Evolutionary conservation across 441 rosid species (phyloP), one percentile per base, ranked within the genome.

Genomic region (Omphalea diandra): DNA sequence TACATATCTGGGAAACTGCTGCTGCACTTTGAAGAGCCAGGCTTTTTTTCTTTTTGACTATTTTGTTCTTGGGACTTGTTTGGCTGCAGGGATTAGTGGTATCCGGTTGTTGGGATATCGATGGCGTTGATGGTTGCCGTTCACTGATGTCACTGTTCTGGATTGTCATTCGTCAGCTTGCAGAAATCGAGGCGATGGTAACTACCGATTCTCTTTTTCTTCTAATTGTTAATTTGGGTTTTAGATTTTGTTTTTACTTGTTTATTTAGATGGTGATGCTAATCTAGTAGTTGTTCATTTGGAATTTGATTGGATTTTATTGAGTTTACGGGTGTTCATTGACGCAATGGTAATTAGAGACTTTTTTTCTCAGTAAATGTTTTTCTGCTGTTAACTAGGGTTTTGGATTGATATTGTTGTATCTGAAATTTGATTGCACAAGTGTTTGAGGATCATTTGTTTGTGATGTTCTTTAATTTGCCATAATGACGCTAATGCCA

Each of bases 81-180:
- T 56, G 43, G 46, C 15, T 64, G 6, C 66, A 50, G 68, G 32
- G 29, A 20, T 27, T 35, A 14, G 67, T n/a, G 68, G 69, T 47
- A 2, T 56, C 41, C n/a, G 17, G 14, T 14, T 35, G 26, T 41
- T 29, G 32, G 40, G 49, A n/a, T 17, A 22, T 52, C 62, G 76
- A 84, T 80, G 88, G 79, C 80, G 68, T 78, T 79, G 82, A 65
- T 74, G 81, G 58, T 79, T 75, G 56, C 56, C 4, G 68, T 55
- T 75, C 75, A 73, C 83, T 86, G 80, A 88, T 87, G 90, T 83
- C 92, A 78, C 69, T 68, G 67, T 83, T 85, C 77, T 84, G 83
- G 84, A 64, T 78, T 81, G 86, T 76, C 35, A 78, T 82, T 79
- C 83, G 88, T 80, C 87, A 81, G 66, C 81, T 88, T 65, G 92